Conservation (phyloP, 1,284 basidiomycete species). For the Schizophyllum amplum region DNA sequence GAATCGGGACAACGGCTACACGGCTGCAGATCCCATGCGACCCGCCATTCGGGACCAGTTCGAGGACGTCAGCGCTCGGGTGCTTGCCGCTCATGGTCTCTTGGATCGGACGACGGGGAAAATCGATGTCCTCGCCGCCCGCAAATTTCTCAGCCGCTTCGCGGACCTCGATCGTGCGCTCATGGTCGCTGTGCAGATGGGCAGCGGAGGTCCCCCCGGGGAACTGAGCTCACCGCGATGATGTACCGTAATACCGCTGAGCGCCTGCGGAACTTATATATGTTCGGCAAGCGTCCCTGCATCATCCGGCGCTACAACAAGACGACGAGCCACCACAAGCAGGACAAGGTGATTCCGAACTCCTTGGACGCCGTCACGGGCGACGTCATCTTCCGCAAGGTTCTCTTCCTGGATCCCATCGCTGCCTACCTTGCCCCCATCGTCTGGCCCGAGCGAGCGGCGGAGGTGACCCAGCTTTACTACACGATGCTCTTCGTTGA, state of each 20-base stretch:
- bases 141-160: too few species aligned
- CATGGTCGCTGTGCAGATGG: slow-evolving; percentile 12
- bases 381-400: slow-evolving; percentile 20
- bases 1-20: slow-evolving; percentile 12
- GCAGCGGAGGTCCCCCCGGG: slow-evolving; percentile 15
- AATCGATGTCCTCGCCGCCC: too few species aligned
- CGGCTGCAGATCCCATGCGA: slow-evolving; percentile 13
- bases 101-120: too few species aligned
- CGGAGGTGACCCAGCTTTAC: slow-evolving; percentile 9
- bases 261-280: slow-evolving; percentile 12
- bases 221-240: slow-evolving; percentile 18
- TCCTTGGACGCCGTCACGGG: slow-evolving; percentile 15
- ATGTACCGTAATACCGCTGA: slow-evolving; percentile 11
- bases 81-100: too few species aligned
- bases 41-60: too few species aligned
- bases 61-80: too few species aligned
- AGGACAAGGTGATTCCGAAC: slow-evolving; percentile 23
- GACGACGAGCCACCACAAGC: slow-evolving; percentile 8
- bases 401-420: slow-evolving; percentile 6
- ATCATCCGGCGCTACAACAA: slow-evolving; percentile 22
- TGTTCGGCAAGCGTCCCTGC: slow-evolving; percentile 12
- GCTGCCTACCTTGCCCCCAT: background rate
- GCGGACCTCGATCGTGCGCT: slow-evolving; percentile 11
- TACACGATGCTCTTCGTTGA: slow-evolving; percentile 18
- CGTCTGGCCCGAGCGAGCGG: background rate